phyloP scores from a whole-genome alignment of 495 filamentous ascomycete species.

The Aspergillus heteromorphus region DNA sequence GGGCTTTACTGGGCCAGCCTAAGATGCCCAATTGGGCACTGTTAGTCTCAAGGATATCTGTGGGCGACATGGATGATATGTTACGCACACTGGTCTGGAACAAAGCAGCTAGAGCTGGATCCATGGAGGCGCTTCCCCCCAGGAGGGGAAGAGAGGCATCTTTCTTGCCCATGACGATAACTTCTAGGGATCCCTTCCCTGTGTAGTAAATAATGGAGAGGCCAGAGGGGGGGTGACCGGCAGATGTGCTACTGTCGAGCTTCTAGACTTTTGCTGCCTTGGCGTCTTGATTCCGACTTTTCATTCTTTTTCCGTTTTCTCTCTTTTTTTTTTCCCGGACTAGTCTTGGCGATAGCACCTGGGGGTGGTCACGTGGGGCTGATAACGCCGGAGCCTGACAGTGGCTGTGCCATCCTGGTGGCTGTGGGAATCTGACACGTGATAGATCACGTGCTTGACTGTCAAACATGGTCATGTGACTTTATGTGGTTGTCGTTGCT shows the following conservation, averaged over 20 bases:
- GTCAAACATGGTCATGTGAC: too few species aligned
- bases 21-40: slow-evolving; percentile 5
- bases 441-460: too few species aligned
- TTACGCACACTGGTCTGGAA: slow-evolving; percentile 47
- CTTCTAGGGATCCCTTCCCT: background rate
- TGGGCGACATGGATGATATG: background rate
- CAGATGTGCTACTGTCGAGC: too few species aligned
- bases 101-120: slow-evolving; percentile 71
- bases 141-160: slow-evolving; percentile 30
- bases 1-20: slow-evolving; percentile 65
- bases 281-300: too few species aligned
- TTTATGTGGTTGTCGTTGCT: too few species aligned
- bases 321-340: slow-evolving; percentile 19
- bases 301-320: slow-evolving; percentile 13
- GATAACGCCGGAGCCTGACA: too few species aligned
- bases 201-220: background rate
- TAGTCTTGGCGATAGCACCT: slow-evolving; percentile 24
- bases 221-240: background rate
- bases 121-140: slow-evolving; percentile 46
- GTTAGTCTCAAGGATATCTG: slow-evolving; percentile 9
- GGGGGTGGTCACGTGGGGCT: slow-evolving; percentile 20
- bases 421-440: too few species aligned
- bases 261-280: too few species aligned
- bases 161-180: background rate
- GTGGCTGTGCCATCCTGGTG: too few species aligned